Percentiles rank a stretch among this genome's conserved stretches.
Conservation (phyloP, 495 filamentous ascomycete genomes). For the Paragyromitra xinjiangensis region DNA sequence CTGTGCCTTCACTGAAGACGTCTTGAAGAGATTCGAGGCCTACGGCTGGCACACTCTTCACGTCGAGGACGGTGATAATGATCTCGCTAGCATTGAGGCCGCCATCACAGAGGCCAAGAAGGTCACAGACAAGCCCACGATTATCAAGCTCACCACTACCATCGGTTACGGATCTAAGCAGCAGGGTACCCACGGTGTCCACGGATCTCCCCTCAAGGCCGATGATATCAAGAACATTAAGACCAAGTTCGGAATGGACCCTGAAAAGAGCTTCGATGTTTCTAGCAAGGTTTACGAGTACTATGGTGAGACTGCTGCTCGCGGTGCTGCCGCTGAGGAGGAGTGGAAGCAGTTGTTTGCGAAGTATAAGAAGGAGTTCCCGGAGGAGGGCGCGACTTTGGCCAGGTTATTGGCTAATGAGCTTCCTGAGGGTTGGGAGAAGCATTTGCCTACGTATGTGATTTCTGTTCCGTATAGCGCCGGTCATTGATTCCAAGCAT, state of each 20-base stretch:
- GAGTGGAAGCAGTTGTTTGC: slow-evolving; percentile 95
- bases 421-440: slow-evolving; percentile 97
- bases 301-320: slow-evolving; percentile 80
- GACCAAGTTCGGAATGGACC: slow-evolving; percentile 93
- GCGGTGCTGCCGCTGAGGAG: slow-evolving; percentile 88
- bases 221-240: slow-evolving; percentile 94
- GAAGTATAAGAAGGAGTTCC: slow-evolving; percentile 81
- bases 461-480: neutral
- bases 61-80: slow-evolving; percentile 89
- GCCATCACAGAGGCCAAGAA: slow-evolving; percentile 85
- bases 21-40: slow-evolving; percentile 91
- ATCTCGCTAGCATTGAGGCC: slow-evolving; percentile 85
- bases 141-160: slow-evolving; percentile 97
- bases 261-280: slow-evolving; percentile 90
- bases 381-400: slow-evolving; percentile 79
- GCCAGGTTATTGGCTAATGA: slow-evolving; percentile 79
- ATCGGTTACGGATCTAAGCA: slow-evolving; percentile 97
- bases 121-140: slow-evolving; percentile 92
- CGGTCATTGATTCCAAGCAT: neutral
- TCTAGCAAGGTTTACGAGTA: slow-evolving; percentile 93
- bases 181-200: slow-evolving; percentile 91
- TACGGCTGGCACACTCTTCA: slow-evolving; percentile 95
- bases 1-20: slow-evolving; percentile 96
- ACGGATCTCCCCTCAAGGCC: slow-evolving; percentile 92
- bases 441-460: slow-evolving; percentile 75